Evolutionary conservation across 257 asterid species (phyloP).

Genomic region (Solanum peruvianum): DNA sequence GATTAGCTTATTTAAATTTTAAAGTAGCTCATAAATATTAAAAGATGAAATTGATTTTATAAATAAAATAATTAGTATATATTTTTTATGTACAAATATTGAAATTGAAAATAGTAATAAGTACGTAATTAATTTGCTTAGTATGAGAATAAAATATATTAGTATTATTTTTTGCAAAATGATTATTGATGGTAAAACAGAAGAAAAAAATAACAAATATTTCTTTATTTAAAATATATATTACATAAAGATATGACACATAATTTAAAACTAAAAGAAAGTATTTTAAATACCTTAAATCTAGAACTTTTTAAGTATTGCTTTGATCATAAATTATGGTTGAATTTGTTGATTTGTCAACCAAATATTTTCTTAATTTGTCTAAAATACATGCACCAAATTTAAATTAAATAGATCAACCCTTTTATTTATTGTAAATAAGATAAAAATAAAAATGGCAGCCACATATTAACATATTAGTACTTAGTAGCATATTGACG

Average conservation of each 20-base stretch:
- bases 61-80: neutral
- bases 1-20: neutral
- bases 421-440: neutral
- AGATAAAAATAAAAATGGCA: neutral
- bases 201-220: too few relatives aligned
- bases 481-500: neutral
- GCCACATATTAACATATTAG: neutral
- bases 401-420: neutral
- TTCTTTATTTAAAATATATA: too few relatives aligned
- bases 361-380: neutral
- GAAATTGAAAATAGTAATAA: too few relatives aligned
- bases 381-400: neutral
- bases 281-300: neutral
- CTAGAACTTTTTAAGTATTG: neutral
- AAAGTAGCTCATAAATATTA: neutral
- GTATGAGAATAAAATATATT: too few relatives aligned
- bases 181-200: neutral
- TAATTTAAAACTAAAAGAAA: too few relatives aligned
- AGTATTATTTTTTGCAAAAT: too few relatives aligned
- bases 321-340: neutral
- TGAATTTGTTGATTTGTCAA: neutral
- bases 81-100: too few relatives aligned
- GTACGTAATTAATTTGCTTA: too few relatives aligned
- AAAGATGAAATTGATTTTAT: neutral
- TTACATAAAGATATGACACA: too few relatives aligned